A percentile compares a stretch with the other conserved stretches of the same genome.
These are phyloP conservation scores for Rasamsonia emersonii DNA, from an alignment of 2,329 filamentous ascomycete genomes.

Conservation along the genomic window DNA sequence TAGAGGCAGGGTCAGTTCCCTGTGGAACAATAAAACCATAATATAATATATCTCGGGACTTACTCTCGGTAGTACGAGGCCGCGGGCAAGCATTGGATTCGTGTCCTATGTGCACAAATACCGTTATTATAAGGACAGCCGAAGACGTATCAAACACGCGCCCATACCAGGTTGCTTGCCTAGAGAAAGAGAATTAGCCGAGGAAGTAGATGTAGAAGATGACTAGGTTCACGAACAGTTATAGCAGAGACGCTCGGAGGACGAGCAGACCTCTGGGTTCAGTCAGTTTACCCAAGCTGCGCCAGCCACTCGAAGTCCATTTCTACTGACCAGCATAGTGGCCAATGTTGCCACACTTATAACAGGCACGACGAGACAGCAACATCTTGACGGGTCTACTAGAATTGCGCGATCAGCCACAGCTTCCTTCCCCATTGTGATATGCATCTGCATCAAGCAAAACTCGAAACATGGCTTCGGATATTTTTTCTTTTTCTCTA, in stretches of 20 bases:
- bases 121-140: constrained; percentile 1
- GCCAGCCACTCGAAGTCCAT: constrained; percentile 44
- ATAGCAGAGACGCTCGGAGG: constrained; percentile 96
- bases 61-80: constrained; percentile 87
- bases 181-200: constrained; percentile 18
- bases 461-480: too few relatives aligned
- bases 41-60: too few relatives aligned
- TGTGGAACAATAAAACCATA: background rate
- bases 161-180: constrained; percentile 40
- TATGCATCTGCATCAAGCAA: background rate
- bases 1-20: constrained; percentile 21
- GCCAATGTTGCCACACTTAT: constrained; percentile 70
- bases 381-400: constrained; percentile 50
- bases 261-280: constrained; percentile 82
- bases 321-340: constrained; percentile 47
- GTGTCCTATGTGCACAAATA: constrained; percentile 51
- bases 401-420: constrained; percentile 1
- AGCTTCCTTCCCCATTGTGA: background rate
- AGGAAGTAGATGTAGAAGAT: too few relatives aligned
- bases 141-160: constrained; percentile 8
- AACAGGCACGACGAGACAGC: constrained; percentile 75
- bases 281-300: constrained; percentile 42
- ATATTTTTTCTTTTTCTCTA: too few relatives aligned
- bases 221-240: constrained; percentile 62
- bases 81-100: constrained; percentile 97